Conservation (phyloP, 257 asterid species). For the Capsicum baccatum region DNA sequence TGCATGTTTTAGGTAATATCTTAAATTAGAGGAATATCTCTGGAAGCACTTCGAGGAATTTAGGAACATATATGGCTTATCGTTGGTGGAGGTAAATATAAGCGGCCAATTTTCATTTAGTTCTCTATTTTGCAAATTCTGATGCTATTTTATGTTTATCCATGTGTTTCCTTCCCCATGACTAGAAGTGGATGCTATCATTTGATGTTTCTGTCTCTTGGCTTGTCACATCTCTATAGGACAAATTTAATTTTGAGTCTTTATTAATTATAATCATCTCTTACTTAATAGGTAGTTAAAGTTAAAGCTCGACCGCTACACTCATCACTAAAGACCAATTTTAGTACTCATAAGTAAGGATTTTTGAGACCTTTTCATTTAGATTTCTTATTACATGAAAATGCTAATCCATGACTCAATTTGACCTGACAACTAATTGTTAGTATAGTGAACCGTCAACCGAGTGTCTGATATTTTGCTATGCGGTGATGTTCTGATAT, state of each 20-base stretch:
- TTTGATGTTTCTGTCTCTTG: too few species aligned
- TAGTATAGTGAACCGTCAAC: neutral
- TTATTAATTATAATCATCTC: neutral
- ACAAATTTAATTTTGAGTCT: neutral
- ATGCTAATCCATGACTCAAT: neutral
- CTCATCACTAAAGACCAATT: neutral
- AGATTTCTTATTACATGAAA: neutral
- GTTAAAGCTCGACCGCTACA: neutral
- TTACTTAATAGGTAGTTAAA: neutral
- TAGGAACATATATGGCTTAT: slow-evolving; percentile 46
- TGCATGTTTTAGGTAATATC: slow-evolving; percentile 48
- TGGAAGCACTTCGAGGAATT: slow-evolving; percentile 60
- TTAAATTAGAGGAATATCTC: slow-evolving; percentile 32
- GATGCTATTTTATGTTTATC: neutral
- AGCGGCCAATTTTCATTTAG: neutral
- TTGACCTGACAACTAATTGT: neutral
- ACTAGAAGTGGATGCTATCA: neutral
- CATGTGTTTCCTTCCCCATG: neutral
- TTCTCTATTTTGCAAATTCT: neutral
- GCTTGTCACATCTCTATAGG: neutral
- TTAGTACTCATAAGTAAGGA: neutral
- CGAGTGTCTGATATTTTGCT: slow-evolving; percentile 3
- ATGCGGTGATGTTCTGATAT: neutral
- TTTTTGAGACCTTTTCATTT: neutral
- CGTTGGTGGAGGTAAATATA: slow-evolving; percentile 42